These are phyloP conservation scores for Thinopyrum elongatum DNA, from an alignment of 176 grass and related monocot species.

Conservation along the genomic window DNA sequence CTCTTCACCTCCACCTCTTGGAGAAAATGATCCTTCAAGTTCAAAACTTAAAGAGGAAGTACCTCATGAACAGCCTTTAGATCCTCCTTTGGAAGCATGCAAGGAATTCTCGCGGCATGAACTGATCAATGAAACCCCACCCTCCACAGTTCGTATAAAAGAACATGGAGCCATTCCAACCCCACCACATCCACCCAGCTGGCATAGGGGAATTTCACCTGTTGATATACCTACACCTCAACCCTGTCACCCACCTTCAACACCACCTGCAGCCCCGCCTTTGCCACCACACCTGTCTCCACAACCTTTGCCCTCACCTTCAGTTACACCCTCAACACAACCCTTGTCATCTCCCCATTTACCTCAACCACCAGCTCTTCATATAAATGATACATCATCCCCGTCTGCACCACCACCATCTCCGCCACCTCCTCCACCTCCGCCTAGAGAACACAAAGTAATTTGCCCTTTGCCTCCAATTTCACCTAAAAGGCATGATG, in stretches of 20 bases:
- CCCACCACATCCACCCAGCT: conserved; percentile 10
- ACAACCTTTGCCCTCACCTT: background rate
- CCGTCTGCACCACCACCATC: background rate
- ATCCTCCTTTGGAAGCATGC: conserved; percentile 26
- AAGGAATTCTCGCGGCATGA: conserved; percentile 13
- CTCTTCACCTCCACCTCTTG: background rate
- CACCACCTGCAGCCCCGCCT: background rate
- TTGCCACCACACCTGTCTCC: background rate
- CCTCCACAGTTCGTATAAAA: conserved; percentile 1
- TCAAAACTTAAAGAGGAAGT: conserved; percentile 7
- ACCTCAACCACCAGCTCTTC: background rate
- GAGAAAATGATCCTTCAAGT: conserved; percentile 23
- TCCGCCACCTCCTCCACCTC: background rate
- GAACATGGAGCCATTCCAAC: conserved; percentile 35
- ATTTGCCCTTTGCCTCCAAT: background rate
- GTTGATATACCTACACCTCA: background rate
- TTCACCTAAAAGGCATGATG: conserved; percentile 23
- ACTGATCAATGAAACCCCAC: background rate
- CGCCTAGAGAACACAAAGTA: background rate
- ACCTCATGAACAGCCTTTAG: background rate
- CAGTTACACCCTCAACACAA: background rate
- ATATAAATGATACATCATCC: background rate
- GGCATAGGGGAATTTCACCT: background rate
- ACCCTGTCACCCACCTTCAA: background rate
- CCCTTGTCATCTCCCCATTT: background rate